Evolutionary conservation across 2,329 filamentous ascomycete species (phyloP).

Genomic region (Nothophaeocryptopus gaeumannii): DNA sequence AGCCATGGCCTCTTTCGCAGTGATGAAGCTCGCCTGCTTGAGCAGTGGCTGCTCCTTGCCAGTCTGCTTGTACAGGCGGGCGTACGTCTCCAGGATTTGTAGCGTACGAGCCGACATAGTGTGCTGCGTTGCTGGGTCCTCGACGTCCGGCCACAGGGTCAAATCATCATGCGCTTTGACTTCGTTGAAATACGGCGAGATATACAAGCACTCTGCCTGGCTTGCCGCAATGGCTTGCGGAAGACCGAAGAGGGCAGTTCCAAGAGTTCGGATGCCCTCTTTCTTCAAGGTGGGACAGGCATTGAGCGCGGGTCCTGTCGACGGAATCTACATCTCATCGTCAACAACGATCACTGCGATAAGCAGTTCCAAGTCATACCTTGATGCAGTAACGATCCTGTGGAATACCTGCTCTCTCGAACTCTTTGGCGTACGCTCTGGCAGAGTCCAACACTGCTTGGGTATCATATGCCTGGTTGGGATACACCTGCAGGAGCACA

Average conservation of each 20-base stretch:
- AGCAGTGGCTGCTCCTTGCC: constrained; percentile 38
- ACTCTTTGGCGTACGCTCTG: constrained; percentile 20
- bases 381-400: constrained; percentile 46
- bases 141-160: constrained; percentile 16
- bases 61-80: constrained; percentile 5
- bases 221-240: constrained; percentile 59
- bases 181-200: constrained; percentile 65
- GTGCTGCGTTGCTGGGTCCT: constrained; percentile 18
- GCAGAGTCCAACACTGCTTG: constrained; percentile 21
- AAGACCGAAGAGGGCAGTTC: constrained; percentile 62
- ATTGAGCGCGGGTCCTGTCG: constrained; percentile 62
- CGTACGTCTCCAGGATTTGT: constrained; percentile 22
- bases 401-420: constrained; percentile 31
- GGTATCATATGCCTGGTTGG: constrained; percentile 19
- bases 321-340: constrained; percentile 56
- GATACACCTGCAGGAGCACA: constrained; percentile 22
- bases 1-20: constrained; percentile 56
- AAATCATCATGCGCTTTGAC: constrained; percentile 53
- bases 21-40: constrained; percentile 49
- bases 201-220: constrained; percentile 58
- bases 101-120: constrained; percentile 21
- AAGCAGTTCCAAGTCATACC: no score
- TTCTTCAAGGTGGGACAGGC: constrained; percentile 56
- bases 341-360: no score
- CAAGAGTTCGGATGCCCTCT: constrained; percentile 57